A percentile compares a stretch with the other conserved stretches of the same genome.
Conservation (phyloP, 2,329 filamentous ascomycete species). For the Aspergillus awamori region DNA sequence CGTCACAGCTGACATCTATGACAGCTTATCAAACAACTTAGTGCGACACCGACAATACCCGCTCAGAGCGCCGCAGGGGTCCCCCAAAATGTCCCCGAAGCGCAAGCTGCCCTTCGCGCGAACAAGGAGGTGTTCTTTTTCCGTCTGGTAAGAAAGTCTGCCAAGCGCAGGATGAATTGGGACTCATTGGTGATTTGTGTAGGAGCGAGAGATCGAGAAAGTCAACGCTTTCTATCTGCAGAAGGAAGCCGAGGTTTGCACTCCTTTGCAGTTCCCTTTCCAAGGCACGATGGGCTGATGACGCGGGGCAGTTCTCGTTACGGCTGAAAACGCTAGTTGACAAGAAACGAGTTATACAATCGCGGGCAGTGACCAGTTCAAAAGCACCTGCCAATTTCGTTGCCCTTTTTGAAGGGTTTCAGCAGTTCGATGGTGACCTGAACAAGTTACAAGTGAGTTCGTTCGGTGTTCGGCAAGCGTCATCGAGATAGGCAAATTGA, state of each 20-base stretch:
- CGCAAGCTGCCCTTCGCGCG: slow-evolving; percentile 87
- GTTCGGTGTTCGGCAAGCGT: neutral
- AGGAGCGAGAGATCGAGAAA: slow-evolving; percentile 98
- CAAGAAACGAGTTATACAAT: slow-evolving; percentile 90
- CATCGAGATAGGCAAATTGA: slow-evolving; percentile 10
- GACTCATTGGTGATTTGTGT: slow-evolving; percentile 19
- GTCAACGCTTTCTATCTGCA: slow-evolving; percentile 98
- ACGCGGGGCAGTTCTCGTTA: slow-evolving; percentile 73
- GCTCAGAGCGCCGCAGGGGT: slow-evolving; percentile 66
- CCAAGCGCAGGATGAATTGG: neutral
- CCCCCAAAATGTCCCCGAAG: slow-evolving; percentile 60
- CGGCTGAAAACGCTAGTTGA: slow-evolving; percentile 89
- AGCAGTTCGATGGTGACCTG: slow-evolving; percentile 93
- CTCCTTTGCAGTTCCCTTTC: slow-evolving; percentile 4
- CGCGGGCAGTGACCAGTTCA: slow-evolving; percentile 73
- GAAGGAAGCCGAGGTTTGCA: slow-evolving; percentile 89
- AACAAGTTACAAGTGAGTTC: slow-evolving; percentile 77
- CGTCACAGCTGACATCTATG: slow-evolving; percentile 33
- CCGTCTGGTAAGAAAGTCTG: slow-evolving; percentile 70
- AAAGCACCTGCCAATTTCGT: slow-evolving; percentile 92
- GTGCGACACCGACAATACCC: slow-evolving; percentile 80
- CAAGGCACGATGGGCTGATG: slow-evolving; percentile 2
- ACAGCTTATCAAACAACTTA: slow-evolving; percentile 97
- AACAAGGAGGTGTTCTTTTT: slow-evolving; percentile 99
- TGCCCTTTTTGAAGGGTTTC: slow-evolving; percentile 92